A percentile compares a stretch with the other conserved stretches of the same genome.
Conservation (phyloP, 805 yeast genomes). For the Cyberlindnera maritima region DNA sequence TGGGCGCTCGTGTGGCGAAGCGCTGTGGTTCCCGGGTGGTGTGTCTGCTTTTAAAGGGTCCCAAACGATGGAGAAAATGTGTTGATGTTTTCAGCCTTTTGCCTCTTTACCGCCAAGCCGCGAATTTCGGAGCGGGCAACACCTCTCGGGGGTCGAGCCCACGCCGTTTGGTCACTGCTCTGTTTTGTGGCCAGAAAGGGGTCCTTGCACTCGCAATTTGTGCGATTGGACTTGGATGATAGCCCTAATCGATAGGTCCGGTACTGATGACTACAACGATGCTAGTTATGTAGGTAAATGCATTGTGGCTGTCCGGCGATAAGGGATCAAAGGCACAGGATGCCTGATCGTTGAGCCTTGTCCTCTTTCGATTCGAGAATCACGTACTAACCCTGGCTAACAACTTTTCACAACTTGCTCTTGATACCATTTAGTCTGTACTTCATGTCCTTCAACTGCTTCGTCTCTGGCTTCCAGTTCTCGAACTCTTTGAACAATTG, state of each 20-base stretch:
- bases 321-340: too few species aligned
- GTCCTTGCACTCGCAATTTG: too few species aligned
- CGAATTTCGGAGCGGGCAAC: slow-evolving; percentile 1
- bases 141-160: not conserved
- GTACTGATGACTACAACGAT: too few species aligned
- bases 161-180: too few species aligned
- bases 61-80: slow-evolving; percentile 3
- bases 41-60: not conserved
- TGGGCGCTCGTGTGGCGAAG: not conserved
- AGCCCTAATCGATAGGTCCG: too few species aligned
- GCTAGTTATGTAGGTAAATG: too few species aligned
- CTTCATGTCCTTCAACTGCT: slow-evolving; percentile 78
- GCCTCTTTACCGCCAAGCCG: slow-evolving; percentile 3
- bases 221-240: too few species aligned
- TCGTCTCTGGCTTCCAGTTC: slow-evolving; percentile 83
- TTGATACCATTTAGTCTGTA: slow-evolving; percentile 64
- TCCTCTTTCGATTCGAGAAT: too few species aligned
- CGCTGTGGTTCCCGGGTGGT: not conserved
- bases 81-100: slow-evolving; percentile 7
- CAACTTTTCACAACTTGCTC: slow-evolving; percentile 22
- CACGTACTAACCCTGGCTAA: not conserved
- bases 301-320: too few species aligned
- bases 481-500: slow-evolving; percentile 70
- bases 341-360: too few species aligned
- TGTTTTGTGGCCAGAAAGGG: too few species aligned